Base-by-base conservation (phyloP, 2,329 filamentous ascomycete species). In the Raffaelea arxii region DNA sequence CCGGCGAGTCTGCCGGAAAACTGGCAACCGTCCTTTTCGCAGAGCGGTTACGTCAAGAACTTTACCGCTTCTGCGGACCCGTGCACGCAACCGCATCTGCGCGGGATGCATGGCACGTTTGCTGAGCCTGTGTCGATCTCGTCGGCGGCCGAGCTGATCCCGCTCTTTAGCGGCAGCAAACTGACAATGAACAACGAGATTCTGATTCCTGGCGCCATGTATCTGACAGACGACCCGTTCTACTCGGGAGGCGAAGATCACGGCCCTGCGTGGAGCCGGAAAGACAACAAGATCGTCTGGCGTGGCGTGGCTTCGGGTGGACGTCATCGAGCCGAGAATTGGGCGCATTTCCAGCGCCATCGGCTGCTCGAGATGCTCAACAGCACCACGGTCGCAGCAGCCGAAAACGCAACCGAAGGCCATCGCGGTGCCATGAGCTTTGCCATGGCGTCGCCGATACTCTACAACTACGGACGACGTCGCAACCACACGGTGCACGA, bases 331-430 rank as follows among this genome's bases (percentile, higher is more conserved):
- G 55, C 56, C n/a, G 59, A 77, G 39, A 83, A 75, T 50, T 87
- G 82, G 82, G 70, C 69, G 27, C 74, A 77, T 30, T 84, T 85
- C 55, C 82, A 86, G 51, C 78, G 82, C n/a, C 82, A 84, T 54
- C 78, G 83, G 4, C 77, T 86, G 48, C 66, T 86, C 23, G 69
- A 79, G 49, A 82, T 86, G 78, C 65, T 83, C 41, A 86, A 87
- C 55, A 73, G 72, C 9, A 82, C 78, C 1, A 71, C 67, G 18
- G 75, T 82, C 21, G 59, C 60, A 24, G 56, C 61, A 9, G 66
- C 73, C 25, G 74, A 81, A 55, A 59, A 55, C 30, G 52, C 60
- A 41, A 62, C 65, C 32, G n/a, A n/a, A n/a, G n/a, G n/a, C n/a
- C n/a, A n/a, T n/a, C n/a, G n/a, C n/a, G n/a, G n/a, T n/a, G 57